Base-by-base conservation (phyloP, 805 yeast genomes). In the Tetrapisispora arboricola region DNA sequence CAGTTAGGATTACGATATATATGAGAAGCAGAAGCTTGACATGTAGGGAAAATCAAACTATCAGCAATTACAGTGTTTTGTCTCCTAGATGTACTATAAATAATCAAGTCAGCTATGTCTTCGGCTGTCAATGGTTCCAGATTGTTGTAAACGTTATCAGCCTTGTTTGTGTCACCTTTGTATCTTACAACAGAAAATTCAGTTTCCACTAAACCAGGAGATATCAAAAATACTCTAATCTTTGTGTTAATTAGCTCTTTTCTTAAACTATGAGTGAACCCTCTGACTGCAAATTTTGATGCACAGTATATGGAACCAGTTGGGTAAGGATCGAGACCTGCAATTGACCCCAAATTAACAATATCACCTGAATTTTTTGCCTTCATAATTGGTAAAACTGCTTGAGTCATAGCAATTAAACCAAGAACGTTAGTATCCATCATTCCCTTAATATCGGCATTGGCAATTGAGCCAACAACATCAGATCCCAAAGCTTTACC, bases 391-490 rank as follows among this genome's bases (percentile, higher is more conserved):
- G 80, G 80, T 35, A 90, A 63, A 20, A 87, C 71, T 6, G 80
- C 77, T 61, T 90, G 95, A 6, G 96, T 87, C 46, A 88, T 63
- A 24, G 81, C 75, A 45, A 88, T 83, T 61, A 88, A 68, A 3
- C 95, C 96, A 43, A 85, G 58, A 3, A 90, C 96, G 55, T 88
- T 90, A 44, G 96, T 86, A 53, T 80, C 71, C 63, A 84, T 79
- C 86, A 86, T 85, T 36, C 72, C 76, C 36, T 71, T 68, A 36
- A 86, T 74, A 55, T 87, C 95, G 5, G 64, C 63, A n/a, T 69
- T 62, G 1, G 63, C 61, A 46, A 90, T 77, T 4, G 67, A 64
- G 13, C 96, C 96, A 41, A 87, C 81, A 41, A 71, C 69, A 31
- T 81, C 95, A 41, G 71, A 67, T 3, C 96, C 96, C 36, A 78